Base-by-base conservation (phyloP, 2,329 filamentous ascomycete genomes). In the Geosmithia putterillii region DNA sequence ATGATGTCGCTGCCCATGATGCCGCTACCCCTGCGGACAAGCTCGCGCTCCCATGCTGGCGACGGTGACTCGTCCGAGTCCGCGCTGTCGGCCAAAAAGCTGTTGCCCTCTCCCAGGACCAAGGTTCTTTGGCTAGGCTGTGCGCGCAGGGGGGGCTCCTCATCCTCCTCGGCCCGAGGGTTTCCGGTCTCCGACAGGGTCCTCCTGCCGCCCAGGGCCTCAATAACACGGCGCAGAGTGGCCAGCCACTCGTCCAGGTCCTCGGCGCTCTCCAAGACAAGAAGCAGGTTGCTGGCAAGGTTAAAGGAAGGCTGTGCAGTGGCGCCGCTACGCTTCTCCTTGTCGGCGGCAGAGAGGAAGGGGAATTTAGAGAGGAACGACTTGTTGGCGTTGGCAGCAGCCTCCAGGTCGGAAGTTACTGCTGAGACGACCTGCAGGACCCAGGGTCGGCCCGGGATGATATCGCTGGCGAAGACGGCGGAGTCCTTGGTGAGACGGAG, bases 361-460 rank as follows among this genome's bases (percentile, higher is more conserved):
- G 41, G 45, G n/a, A 41, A 38, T 35, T 38, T 43, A 9, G 44
- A 46, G 38, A 46, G 38, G 28, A 46, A 36, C 4, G 40, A 42
- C 8, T 22, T 37, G 35, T 17, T 40, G 3, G 74, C 65, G 7
- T 76, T 72, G 3, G 66, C 52, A 3, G 66, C 53, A 14, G 70
- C 55, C 1, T 59, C 63, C 22, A 75, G 75, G 28, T 83, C 74
- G 2, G 73, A 61, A 41, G 80, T 78, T 45, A 79, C 76, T 8
- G 70, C 65, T 32, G 85, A 81, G 3, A 79, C 81, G 19, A 90
- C 76, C 51, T 87, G 84, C 14, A 90, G 60, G 6, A 90, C 86
- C 77, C 83, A 89, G 53, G 88, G 84, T 47, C 77, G 78, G 6
- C 86, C 86, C 3, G 84, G 83, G 44, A 90, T 86, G 14, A 83